Evolutionary conservation across 108 stramenopile species (phyloP).

Genomic region (Seminavis robusta): DNA sequence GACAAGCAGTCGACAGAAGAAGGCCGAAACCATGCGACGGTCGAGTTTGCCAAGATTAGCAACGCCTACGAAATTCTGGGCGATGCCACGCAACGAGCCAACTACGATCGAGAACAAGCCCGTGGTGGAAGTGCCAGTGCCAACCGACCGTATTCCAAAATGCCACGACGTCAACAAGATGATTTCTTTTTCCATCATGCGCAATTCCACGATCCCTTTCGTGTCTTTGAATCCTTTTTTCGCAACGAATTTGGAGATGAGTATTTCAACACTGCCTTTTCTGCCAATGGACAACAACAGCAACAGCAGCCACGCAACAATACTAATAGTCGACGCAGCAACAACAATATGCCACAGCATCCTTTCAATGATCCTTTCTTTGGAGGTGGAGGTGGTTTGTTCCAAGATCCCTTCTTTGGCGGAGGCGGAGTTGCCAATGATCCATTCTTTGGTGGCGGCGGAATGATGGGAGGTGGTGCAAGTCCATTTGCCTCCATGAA

Average conservation of each 20-base stretch:
- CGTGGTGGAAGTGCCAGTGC: not conserved
- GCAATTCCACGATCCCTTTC: conserved; percentile 56
- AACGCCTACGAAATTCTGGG: conserved; percentile 89
- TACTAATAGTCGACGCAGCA: not conserved
- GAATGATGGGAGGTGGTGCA: conserved; percentile 2
- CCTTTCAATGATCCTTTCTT: conserved; percentile 29
- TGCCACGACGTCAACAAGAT: not conserved
- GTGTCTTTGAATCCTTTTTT: conserved; percentile 48
- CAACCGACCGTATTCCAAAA: not conserved
- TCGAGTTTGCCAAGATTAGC: conserved; percentile 63
- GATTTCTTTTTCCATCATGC: conserved; percentile 1
- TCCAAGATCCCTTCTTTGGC: conserved; percentile 53
- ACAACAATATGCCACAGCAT: not conserved
- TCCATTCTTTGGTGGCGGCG: conserved; percentile 22
- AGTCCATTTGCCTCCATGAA: conserved; percentile 4
- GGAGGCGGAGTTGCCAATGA: conserved; percentile 18
- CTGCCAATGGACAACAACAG: not conserved
- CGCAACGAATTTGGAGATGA: conserved; percentile 38
- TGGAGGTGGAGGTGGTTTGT: conserved; percentile 23
- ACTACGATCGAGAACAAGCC: conserved; percentile 47
- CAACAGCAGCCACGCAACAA: conserved; percentile 6
- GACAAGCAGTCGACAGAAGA: conserved; percentile 58
- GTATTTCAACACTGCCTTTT: too few species aligned
- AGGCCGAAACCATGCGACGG: conserved; percentile 14
- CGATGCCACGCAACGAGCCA: conserved; percentile 56